phyloP scores from a whole-genome alignment of 2,329 filamentous ascomycete genomes.

The Annulohypoxylon truncatum region DNA sequence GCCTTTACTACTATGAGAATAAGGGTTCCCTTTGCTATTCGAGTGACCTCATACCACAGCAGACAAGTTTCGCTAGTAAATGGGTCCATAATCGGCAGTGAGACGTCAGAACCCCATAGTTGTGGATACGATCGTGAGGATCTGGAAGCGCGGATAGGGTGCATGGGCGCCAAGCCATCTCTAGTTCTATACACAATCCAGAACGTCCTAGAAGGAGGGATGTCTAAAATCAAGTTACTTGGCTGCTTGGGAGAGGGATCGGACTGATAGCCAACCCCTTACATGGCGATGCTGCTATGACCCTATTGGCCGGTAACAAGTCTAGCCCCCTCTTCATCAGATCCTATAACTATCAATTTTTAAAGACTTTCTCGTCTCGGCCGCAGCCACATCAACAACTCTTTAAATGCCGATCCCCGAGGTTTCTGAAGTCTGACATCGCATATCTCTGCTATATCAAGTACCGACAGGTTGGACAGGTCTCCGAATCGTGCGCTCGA shows the following conservation, averaged over 20 bases:
- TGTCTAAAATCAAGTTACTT: constrained; percentile 14
- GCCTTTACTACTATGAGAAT: constrained; percentile 2
- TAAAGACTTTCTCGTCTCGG: constrained; percentile 3
- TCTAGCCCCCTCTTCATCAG: constrained; percentile 21
- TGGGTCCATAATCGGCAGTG: constrained; percentile 33
- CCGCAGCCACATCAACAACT: neutral
- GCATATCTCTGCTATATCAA: constrained; percentile 36
- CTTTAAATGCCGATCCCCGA: constrained; percentile 37
- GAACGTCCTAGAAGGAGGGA: constrained; percentile 30
- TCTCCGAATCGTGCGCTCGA: constrained; percentile 31
- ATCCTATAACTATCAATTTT: constrained; percentile 14
- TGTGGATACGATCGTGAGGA: constrained; percentile 33
- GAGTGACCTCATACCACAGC: constrained; percentile 20
- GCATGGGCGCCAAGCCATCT: constrained; percentile 21
- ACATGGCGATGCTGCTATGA: neutral
- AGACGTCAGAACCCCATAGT: constrained; percentile 34
- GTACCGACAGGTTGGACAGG: constrained; percentile 32
- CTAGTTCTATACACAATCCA: constrained; percentile 15
- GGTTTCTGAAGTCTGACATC: constrained; percentile 13
- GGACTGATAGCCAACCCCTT: constrained; percentile 18
- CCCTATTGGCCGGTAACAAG: constrained; percentile 27
- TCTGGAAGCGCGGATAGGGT: constrained; percentile 32
- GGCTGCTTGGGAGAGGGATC: constrained; percentile 15
- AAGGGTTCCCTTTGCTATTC: constrained; percentile 3
- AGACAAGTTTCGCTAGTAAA: constrained; percentile 6